These are phyloP conservation scores for Obelidium mucronatum DNA, from an alignment of 192 early-diverging fungal genomes.

Conservation along the genomic window DNA sequence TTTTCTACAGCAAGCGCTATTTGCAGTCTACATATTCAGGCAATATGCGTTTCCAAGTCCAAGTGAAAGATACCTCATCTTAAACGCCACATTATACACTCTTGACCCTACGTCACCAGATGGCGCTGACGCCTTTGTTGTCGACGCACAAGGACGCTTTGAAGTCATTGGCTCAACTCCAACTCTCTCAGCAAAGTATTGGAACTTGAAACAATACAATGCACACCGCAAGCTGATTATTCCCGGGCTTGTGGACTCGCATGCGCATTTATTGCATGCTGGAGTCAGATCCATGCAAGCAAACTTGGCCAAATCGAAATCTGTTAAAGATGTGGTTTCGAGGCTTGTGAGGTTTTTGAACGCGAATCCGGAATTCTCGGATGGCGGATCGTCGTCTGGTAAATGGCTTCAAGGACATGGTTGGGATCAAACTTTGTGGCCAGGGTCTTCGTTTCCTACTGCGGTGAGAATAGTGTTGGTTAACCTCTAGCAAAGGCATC, in stretches of 20 bases:
- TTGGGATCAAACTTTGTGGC: conserved; percentile 63
- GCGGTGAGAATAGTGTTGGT: conserved; percentile 35
- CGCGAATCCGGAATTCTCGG: conserved; percentile 37
- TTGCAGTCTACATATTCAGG: conserved; percentile 13
- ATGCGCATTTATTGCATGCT: conserved; percentile 53
- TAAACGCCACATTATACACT: neutral
- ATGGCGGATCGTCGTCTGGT: neutral
- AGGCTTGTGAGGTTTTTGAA: conserved; percentile 35
- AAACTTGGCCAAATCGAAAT: conserved; percentile 32
- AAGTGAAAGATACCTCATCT: conserved; percentile 7
- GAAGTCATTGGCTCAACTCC: neutral
- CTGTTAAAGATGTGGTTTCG: conserved; percentile 24
- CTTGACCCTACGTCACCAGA: no score
- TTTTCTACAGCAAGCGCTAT: conserved; percentile 14
- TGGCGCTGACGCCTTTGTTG: conserved; percentile 8
- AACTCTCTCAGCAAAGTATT: neutral
- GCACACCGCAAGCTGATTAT: conserved; percentile 32
- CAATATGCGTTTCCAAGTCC: neutral
- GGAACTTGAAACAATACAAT: conserved; percentile 17
- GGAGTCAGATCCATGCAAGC: conserved; percentile 42
- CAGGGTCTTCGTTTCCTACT: conserved; percentile 46
- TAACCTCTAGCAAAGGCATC: no score
- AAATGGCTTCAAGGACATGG: conserved; percentile 58
- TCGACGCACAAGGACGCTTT: conserved; percentile 16
- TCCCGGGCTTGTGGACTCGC: conserved; percentile 63